phyloP scores from a whole-genome alignment of 495 filamentous ascomycete genomes.

The Penicillium arizonense region DNA sequence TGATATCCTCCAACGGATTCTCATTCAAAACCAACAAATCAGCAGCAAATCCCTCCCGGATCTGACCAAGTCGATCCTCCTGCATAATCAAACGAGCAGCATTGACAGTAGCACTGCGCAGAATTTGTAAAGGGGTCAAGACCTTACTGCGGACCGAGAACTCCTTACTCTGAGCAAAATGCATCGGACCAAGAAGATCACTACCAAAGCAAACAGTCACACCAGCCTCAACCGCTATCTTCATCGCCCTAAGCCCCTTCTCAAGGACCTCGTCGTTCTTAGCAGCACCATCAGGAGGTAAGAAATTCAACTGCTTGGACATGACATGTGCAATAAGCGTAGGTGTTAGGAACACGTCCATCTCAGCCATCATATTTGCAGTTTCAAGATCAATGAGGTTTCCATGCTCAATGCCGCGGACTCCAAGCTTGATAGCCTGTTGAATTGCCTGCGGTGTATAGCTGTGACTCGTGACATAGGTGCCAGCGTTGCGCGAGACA shows the following conservation, averaged over 20 bases:
- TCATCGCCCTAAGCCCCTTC: conserved; percentile 41
- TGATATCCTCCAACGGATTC: conserved; percentile 53
- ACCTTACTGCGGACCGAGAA: conserved; percentile 45
- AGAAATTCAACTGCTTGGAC: conserved; percentile 36
- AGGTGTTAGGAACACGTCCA: conserved; percentile 46
- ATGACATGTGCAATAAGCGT: conserved; percentile 54
- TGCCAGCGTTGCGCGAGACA: conserved; percentile 42
- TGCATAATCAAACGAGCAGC: conserved; percentile 42
- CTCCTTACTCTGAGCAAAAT: conserved; percentile 46
- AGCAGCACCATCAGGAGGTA: conserved; percentile 32
- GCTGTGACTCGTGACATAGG: conserved; percentile 55
- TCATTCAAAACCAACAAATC: conserved; percentile 41
- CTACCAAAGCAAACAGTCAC: conserved; percentile 54
- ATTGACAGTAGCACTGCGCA: conserved; percentile 52
- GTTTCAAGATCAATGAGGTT: conserved; percentile 52
- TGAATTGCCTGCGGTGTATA: conserved; percentile 50
- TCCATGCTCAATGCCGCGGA: conserved; percentile 55
- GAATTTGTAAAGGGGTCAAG: conserved; percentile 37
- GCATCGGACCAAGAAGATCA: conserved; percentile 51
- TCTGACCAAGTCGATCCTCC: conserved; percentile 40
- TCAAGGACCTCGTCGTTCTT: conserved; percentile 50
- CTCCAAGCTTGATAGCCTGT: conserved; percentile 52
- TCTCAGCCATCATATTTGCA: conserved; percentile 44
- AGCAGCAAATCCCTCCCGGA: conserved; percentile 37
- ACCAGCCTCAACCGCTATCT: conserved; percentile 45